These are phyloP conservation scores for Arxiozyma slooffiae DNA, from an alignment of 1,139 yeast genomes.

Conservation along the genomic window DNA sequence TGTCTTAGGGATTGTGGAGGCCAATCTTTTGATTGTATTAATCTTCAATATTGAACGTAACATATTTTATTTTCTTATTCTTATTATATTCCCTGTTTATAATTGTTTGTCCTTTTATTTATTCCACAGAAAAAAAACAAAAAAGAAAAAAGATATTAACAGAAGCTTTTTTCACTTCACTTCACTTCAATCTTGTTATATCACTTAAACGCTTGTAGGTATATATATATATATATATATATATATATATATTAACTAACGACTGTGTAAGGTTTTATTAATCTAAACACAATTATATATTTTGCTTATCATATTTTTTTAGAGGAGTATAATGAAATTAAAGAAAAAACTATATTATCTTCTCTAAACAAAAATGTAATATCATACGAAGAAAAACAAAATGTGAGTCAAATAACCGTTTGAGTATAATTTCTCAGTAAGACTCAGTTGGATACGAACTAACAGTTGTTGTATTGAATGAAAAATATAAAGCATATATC, in stretches of 20 bases:
- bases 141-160: too few relatives aligned
- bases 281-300: background rate
- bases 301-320: too few relatives aligned
- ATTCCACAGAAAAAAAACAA: too few relatives aligned
- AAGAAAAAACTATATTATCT: background rate
- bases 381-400: background rate
- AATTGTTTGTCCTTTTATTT: too few relatives aligned
- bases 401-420: background rate
- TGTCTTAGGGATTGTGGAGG: slow-evolving; percentile 34
- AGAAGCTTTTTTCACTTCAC: background rate
- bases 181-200: background rate
- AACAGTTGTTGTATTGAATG: background rate
- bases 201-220: too few relatives aligned
- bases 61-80: slow-evolving; percentile 41
- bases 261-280: background rate
- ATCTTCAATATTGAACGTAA: slow-evolving; percentile 5
- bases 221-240: too few relatives aligned
- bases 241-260: background rate
- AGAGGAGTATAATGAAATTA: background rate
- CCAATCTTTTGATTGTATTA: slow-evolving; percentile 11
- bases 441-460: background rate
- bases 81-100: slow-evolving; percentile 52
- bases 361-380: background rate
- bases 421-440: too few relatives aligned
- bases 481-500: background rate